Percentiles rank a stretch among this genome's conserved stretches.
Conservation (phyloP, 2,329 filamentous ascomycete species). For the Gliomastix tumulicola region DNA sequence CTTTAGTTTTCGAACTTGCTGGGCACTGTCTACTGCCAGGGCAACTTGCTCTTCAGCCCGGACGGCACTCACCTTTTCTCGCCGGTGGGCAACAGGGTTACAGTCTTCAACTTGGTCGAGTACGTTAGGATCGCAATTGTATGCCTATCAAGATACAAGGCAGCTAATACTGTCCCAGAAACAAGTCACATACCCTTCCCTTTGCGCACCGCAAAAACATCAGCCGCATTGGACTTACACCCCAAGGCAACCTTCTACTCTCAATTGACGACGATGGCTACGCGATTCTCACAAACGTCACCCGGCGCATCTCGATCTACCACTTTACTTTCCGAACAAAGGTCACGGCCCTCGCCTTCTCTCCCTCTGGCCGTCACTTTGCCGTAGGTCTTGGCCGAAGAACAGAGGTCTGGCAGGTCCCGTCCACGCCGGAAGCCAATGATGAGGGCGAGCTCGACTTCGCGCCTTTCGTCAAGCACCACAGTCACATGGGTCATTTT, state of each 20-base stretch:
- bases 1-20: slow-evolving; percentile 94
- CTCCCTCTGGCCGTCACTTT: slow-evolving; percentile 85
- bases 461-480: slow-evolving; percentile 85
- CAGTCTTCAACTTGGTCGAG: slow-evolving; percentile 95
- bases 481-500: slow-evolving; percentile 81
- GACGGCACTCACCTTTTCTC: slow-evolving; percentile 95
- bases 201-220: slow-evolving; percentile 96
- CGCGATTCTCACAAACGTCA: slow-evolving; percentile 87
- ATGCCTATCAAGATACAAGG: background rate
- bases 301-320: slow-evolving; percentile 78
- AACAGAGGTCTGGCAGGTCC: slow-evolving; percentile 94
- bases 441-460: slow-evolving; percentile 82
- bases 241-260: slow-evolving; percentile 84
- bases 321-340: slow-evolving; percentile 90
- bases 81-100: slow-evolving; percentile 91
- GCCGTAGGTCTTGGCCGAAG: slow-evolving; percentile 80
- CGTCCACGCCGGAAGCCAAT: slow-evolving; percentile 76
- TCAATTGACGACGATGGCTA: slow-evolving; percentile 91
- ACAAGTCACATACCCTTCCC: slow-evolving; percentile 79
- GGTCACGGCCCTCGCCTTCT: slow-evolving; percentile 80
- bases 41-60: slow-evolving; percentile 92
- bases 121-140: slow-evolving; percentile 47
- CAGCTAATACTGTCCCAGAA: slow-evolving; percentile 38
- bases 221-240: slow-evolving; percentile 77
- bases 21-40: slow-evolving; percentile 96